Evolutionary conservation across 208 protist species (phyloP).

Genomic region (Strigomonas culicis): DNA sequence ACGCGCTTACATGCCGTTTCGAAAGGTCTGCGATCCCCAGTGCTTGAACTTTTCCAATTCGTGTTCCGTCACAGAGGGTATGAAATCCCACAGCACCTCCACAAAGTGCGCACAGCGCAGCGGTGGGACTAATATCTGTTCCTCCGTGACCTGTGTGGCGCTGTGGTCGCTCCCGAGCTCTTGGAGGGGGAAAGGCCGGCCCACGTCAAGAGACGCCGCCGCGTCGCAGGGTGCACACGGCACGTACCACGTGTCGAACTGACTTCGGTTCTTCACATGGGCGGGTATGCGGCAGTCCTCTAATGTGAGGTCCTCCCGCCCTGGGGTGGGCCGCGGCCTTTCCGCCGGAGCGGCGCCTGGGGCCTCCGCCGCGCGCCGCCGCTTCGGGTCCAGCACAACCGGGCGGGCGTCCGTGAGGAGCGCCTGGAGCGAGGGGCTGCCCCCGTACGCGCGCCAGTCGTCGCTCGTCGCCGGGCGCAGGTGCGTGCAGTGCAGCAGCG

Average conservation of each 20-base stretch:
- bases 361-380: no score
- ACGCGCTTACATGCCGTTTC: conserved; percentile 1
- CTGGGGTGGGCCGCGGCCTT: no score
- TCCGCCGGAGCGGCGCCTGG: no score
- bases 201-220: background rate
- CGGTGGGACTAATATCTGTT: conserved; percentile 26
- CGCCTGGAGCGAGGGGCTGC: no score
- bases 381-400: no score
- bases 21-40: conserved; percentile 26
- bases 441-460: background rate
- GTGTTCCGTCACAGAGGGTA: conserved; percentile 40
- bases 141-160: background rate
- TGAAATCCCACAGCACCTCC: conserved; percentile 28
- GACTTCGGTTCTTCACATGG: background rate
- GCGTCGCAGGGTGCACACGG: conserved; percentile 27
- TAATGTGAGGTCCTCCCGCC: no score
- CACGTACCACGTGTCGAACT: conserved; percentile 18
- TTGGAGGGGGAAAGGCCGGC: background rate
- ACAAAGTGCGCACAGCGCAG: conserved; percentile 39
- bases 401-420: no score
- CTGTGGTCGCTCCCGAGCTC: background rate
- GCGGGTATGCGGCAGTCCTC: no score
- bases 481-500: conserved; percentile 67
- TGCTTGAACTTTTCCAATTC: conserved; percentile 43
- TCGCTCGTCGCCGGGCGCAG: conserved; percentile 27